These are phyloP conservation scores for Cyamopsis tetragonoloba DNA, from an alignment of 306 rosid species.

Conservation along the genomic window DNA sequence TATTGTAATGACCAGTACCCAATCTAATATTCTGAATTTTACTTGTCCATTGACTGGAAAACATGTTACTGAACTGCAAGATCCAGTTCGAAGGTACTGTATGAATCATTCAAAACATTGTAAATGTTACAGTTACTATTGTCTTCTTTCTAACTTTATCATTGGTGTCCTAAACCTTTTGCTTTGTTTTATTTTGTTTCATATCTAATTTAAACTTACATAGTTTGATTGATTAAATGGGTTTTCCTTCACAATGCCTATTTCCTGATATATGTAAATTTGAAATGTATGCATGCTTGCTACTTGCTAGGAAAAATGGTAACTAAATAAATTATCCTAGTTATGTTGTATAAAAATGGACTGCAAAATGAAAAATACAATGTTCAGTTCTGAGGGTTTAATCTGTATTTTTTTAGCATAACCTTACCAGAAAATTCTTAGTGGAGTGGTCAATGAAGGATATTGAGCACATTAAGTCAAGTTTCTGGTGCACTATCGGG, in stretches of 20 bases:
- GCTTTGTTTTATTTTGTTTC: not conserved
- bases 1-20: slow-evolving; percentile 81
- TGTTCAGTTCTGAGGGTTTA: not conserved
- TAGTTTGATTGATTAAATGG: slow-evolving; percentile 9
- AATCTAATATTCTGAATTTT: slow-evolving; percentile 57
- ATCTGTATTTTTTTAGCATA: not conserved
- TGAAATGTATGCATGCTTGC: not conserved
- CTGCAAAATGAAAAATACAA: not conserved
- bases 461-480: not conserved
- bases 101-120: not conserved
- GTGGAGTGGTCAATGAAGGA: not conserved
- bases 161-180: not conserved
- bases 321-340: not conserved
- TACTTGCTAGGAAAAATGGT: slow-evolving; percentile 4
- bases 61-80: slow-evolving; percentile 57
- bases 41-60: slow-evolving; percentile 85
- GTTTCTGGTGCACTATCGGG: slow-evolving; percentile 7
- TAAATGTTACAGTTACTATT: slow-evolving; percentile 1
- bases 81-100: slow-evolving; percentile 87
- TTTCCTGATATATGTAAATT: slow-evolving; percentile 12
- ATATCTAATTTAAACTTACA: not conserved
- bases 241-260: not conserved
- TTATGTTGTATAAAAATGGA: not conserved
- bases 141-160: not conserved
- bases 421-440: not conserved